Conservation (phyloP, 495 filamentous ascomycete species). For the Bacidia gigantensis region DNA sequence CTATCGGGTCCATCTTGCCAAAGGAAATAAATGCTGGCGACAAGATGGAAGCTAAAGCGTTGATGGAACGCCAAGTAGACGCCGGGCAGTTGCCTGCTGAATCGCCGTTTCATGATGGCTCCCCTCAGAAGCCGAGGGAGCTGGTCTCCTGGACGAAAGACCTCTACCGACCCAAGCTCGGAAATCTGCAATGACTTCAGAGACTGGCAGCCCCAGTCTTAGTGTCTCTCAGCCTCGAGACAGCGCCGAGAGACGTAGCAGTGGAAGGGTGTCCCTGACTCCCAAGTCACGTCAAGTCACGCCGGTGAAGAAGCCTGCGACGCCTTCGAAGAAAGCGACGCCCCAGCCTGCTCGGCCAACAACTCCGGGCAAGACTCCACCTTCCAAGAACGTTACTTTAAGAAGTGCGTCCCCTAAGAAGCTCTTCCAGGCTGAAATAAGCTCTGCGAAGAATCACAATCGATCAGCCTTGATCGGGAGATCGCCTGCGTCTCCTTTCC, state of each 20-base stretch:
- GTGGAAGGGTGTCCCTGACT: slow-evolving; percentile 28
- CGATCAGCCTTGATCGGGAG: slow-evolving; percentile 24
- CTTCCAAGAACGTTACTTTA: slow-evolving; percentile 31
- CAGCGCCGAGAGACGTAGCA: slow-evolving; percentile 35
- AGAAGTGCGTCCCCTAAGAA: slow-evolving; percentile 40
- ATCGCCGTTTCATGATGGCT: slow-evolving; percentile 37
- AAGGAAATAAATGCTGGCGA: slow-evolving; percentile 25
- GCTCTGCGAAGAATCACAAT: slow-evolving; percentile 13
- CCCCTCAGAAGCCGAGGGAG: slow-evolving; percentile 12
- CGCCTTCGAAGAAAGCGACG: slow-evolving; percentile 36
- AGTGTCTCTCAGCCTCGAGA: slow-evolving; percentile 40
- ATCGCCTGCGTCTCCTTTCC: slow-evolving; percentile 22
- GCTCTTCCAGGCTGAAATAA: slow-evolving; percentile 36
- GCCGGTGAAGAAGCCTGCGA: slow-evolving; percentile 33
- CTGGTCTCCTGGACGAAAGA: slow-evolving; percentile 12
- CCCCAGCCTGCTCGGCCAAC: slow-evolving; percentile 38
- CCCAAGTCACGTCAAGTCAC: slow-evolving; percentile 28
- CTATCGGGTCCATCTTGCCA: slow-evolving; percentile 42
- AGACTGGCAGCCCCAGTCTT: slow-evolving; percentile 45
- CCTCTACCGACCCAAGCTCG: slow-evolving; percentile 9
- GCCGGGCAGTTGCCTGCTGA: slow-evolving; percentile 35
- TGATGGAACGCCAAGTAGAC: slow-evolving; percentile 48
- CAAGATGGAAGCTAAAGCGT: slow-evolving; percentile 38
- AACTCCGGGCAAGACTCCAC: slow-evolving; percentile 40
- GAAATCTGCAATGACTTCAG: slow-evolving; percentile 31